Evolutionary conservation across 768 basidiomycete species (phyloP).

Genomic region (Rhodotorula babjevae): DNA sequence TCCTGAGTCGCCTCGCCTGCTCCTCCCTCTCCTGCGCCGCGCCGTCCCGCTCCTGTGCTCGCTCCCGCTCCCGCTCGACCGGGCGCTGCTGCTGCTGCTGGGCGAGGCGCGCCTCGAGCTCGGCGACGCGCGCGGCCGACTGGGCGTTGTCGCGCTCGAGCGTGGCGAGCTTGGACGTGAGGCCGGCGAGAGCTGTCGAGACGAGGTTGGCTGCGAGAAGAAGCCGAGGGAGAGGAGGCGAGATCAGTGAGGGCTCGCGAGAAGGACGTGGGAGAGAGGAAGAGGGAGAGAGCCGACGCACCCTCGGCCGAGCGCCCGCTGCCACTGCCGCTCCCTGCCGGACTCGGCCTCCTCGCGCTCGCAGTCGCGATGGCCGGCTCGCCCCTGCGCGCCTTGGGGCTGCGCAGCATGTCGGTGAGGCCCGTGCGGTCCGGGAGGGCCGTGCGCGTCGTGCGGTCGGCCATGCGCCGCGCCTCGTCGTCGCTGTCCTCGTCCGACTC

Average conservation of each 20-base stretch:
- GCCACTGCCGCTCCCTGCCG: neutral
- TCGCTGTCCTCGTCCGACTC: neutral
- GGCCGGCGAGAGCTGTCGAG: constrained; percentile 14
- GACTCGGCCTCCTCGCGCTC: neutral
- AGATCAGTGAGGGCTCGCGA: neutral
- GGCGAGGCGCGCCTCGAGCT: constrained; percentile 30
- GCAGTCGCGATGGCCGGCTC: too few species aligned
- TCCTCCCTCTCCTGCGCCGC: neutral
- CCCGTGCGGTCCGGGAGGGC: constrained; percentile 40
- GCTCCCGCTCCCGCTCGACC: neutral
- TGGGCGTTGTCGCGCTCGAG: constrained; percentile 40
- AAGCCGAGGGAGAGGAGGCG: too few species aligned
- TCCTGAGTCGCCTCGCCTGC: constrained; percentile 7
- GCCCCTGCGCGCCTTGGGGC: constrained; percentile 8
- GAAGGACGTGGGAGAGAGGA: neutral
- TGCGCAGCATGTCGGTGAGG: constrained; percentile 38
- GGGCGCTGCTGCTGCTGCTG: neutral
- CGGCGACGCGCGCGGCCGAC: constrained; percentile 28
- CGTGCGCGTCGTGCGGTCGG: neutral
- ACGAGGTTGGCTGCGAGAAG: constrained; percentile 35
- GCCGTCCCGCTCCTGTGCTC: neutral
- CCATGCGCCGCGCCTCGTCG: neutral
- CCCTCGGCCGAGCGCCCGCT: constrained; percentile 8
- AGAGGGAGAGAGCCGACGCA: constrained; percentile 1
- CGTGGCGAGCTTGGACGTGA: constrained; percentile 13